Conservation (phyloP, 1,284 basidiomycete species). For the Anthracocystis setariae region DNA sequence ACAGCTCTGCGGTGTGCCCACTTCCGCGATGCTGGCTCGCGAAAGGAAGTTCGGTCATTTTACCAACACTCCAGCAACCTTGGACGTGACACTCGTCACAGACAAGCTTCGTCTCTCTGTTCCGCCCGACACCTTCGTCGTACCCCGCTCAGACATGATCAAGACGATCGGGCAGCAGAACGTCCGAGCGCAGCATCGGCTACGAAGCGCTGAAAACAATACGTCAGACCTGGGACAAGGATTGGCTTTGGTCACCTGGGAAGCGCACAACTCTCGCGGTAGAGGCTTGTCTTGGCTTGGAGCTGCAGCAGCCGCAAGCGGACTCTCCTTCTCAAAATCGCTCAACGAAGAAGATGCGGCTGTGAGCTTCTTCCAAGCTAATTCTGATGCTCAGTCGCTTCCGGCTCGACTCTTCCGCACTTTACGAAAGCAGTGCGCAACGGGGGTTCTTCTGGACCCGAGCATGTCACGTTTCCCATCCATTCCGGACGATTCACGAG, state of each 20-base stretch:
- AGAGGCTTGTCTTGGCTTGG: constrained; percentile 47
- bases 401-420: constrained; percentile 34
- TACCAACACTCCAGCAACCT: constrained; percentile 13
- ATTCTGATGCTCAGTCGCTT: constrained; percentile 41
- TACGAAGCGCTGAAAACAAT: constrained; percentile 5
- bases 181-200: constrained; percentile 25
- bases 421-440: constrained; percentile 32
- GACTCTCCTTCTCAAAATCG: constrained; percentile 30
- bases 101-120: background rate
- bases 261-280: constrained; percentile 37
- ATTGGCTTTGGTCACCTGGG: constrained; percentile 41
- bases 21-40: constrained; percentile 31
- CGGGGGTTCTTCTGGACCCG: constrained; percentile 41
- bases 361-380: constrained; percentile 34
- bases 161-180: constrained; percentile 33
- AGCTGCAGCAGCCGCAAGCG: constrained; percentile 39
- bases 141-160: constrained; percentile 41
- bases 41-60: constrained; percentile 22
- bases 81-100: constrained; percentile 1
- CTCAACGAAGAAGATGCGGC: constrained; percentile 38
- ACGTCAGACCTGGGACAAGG: constrained; percentile 36
- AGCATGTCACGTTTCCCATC: constrained; percentile 20
- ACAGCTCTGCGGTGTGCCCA: constrained; percentile 28
- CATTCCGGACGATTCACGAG: background rate
- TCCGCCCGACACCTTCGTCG: constrained; percentile 40